Evolutionary conservation across 2,329 filamentous ascomycete genomes (phyloP), one percentile per base, ranked within the genome.

Genomic region (Phoma herbarum): DNA sequence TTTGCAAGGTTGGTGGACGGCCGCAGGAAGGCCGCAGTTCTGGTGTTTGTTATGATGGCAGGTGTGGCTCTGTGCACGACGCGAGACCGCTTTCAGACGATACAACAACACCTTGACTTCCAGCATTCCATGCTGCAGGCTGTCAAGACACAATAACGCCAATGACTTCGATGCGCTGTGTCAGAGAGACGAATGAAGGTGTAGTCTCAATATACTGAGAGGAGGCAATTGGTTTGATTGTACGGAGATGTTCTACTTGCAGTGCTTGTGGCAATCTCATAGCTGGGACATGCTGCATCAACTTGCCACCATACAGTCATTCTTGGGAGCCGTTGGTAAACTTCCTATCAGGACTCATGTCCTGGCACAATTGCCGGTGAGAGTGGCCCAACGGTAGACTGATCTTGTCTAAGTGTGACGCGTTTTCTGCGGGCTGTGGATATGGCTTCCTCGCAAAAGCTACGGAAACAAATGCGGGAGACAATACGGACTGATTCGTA

Each of bases 1-100:
- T 66, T 67, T 66, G 68, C 67, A 70, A 65, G 70, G 67, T 66
- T 69, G 57, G 62, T 64, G 59, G 63, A 57, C 48, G 68, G 72
- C 66, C 64, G 71, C 68, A 72, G 67, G 54, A 57, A 62, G 67
- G 73, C 63, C 68, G 64, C 66, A 65, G 61, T 66, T 66, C 48
- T 64, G 61, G 68, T 75, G 72, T 75, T 75, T 73, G 70, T 69
- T 64, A 58, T 67, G 59, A 71, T 70, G 68, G 65, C 66, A 72
- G 67, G 71, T 66, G 66, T 69, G 67, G 69, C 65, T 67, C 60
- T 63, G 62, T 69, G 66, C 66, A 70, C 64, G 56, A 69, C 64
- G 65, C 71, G 66, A 69, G 67, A 67, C 66, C 65, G 48, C 48
- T 62, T 59, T 62, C 66, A 64, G 68, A 64, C 66, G 57, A 65